Evolutionary conservation across 192 early-diverging fungal genomes (phyloP), one percentile per base, ranked within the genome.

Genomic region (Cetraspora pellucida): DNA sequence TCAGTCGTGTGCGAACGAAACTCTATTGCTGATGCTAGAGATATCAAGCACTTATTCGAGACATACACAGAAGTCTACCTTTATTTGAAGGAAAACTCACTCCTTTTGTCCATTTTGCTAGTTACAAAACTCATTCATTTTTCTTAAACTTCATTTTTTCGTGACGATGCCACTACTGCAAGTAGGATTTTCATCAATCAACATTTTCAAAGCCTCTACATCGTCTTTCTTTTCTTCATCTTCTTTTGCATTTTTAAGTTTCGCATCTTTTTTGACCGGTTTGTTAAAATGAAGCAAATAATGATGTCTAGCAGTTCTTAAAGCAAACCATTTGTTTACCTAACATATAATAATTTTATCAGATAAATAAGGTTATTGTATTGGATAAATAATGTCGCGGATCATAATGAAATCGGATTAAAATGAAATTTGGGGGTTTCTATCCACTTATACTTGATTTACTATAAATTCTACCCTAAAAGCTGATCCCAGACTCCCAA

Each of bases 101-200:
- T 37, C 37, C 37, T 37, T 6, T 37, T 37, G 7, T 37, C 3
- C 37, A 37, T 6, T 37, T 37, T 37, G 4, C 4, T 37, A 37
- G 37, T 0, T 7, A 37, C 37, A 37, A 37, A 37, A 37, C 7
- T 37, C 7, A 37, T 37, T 37, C 37, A n/a, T 37, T 37, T 37
- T 37, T 37, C 37, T 37, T 37, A n/a, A n/a, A n/a, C n/a, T 37
- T 37, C 31, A 37, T 37, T 65, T 65, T 44, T 65, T 65, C 6
- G 16, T 65, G 31, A 28, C 31, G 11, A 23, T 28, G 27, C 27
- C 58, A 65, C 63, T 65, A 27, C 30, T 65, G 31, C 63, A 65
- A 43, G 63, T 65, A 10, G 63, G 63, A 65, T 65, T 65, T 44
- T 65, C 63, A n/a, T 28, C 19, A 43, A 65, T 65, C n/a, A 65